phyloP scores from a whole-genome alignment of 163 green algal species.

The Scenedesmus sp. region DNA sequence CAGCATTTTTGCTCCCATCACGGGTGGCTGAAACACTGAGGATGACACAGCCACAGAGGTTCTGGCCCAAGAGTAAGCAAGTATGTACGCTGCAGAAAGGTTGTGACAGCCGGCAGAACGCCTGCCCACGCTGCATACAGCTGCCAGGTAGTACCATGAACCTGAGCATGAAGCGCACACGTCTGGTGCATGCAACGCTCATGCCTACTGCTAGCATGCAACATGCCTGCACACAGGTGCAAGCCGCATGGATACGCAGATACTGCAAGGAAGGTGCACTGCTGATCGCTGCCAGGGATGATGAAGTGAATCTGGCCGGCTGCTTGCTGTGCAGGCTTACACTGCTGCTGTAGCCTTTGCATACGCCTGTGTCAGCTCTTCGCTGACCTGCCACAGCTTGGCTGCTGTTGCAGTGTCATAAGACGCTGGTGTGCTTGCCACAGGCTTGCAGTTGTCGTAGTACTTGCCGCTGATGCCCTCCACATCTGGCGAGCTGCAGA shows the following conservation, averaged over 20 bases:
- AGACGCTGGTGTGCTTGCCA: constrained; percentile 52
- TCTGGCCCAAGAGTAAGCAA: too few relatives aligned
- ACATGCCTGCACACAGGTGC: background rate
- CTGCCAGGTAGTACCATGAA: too few relatives aligned
- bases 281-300: too few relatives aligned
- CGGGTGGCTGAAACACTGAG: too few relatives aligned
- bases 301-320: too few relatives aligned
- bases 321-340: background rate
- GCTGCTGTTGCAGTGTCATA: constrained; percentile 70
- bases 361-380: constrained; percentile 67
- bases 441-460: constrained; percentile 72
- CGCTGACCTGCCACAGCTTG: constrained; percentile 75
- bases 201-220: background rate
- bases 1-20: too few relatives aligned
- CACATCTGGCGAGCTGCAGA: constrained; percentile 74
- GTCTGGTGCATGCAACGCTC: too few relatives aligned
- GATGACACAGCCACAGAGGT: too few relatives aligned
- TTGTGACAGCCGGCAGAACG: too few relatives aligned
- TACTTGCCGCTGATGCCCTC: constrained; percentile 84
- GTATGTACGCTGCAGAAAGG: too few relatives aligned
- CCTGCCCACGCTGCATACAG: too few relatives aligned
- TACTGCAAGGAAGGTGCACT: too few relatives aligned
- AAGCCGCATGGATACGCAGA: background rate
- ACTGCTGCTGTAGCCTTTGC: constrained; percentile 1
- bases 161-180: background rate